Percentiles rank a stretch among this genome's conserved stretches.
phyloP scores from a whole-genome alignment of 257 asterid species.

The Apocynum venetum region DNA sequence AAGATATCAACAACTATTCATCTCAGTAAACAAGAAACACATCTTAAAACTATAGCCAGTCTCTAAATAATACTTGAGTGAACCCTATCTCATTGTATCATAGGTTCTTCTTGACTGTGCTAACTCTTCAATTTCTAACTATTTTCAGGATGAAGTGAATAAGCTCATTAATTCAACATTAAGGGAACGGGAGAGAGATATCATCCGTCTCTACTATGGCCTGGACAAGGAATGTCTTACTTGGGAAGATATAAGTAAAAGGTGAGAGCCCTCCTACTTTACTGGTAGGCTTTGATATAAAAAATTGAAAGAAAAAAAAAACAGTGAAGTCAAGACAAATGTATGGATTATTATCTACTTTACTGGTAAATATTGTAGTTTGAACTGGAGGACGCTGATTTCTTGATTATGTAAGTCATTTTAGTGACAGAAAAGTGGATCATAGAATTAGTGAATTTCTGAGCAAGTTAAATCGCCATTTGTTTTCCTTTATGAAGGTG shows the following conservation, averaged over 20 bases:
- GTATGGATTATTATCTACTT: background rate
- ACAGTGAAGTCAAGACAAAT: background rate
- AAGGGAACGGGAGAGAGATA: constrained; percentile 74
- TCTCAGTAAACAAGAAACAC: background rate
- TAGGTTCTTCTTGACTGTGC: background rate
- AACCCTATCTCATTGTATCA: background rate
- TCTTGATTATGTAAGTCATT: background rate
- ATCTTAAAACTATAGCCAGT: background rate
- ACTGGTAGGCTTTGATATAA: background rate
- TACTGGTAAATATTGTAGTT: background rate
- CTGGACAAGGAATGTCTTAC: constrained; percentile 82
- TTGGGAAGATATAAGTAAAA: constrained; percentile 94
- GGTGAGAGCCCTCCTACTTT: constrained; percentile 34
- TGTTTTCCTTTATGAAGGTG: background rate
- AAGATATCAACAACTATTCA: background rate
- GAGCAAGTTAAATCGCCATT: background rate
- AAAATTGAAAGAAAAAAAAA: background rate
- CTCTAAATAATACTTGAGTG: background rate
- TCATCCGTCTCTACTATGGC: constrained; percentile 84
- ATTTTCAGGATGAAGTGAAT: constrained; percentile 75
- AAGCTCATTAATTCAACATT: constrained; percentile 57
- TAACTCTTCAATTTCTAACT: background rate
- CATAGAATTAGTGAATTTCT: background rate
- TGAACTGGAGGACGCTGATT: background rate
- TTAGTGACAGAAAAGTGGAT: background rate